Conservation (phyloP, 495 filamentous ascomycete genomes). For the Apodospora peruviana region DNA sequence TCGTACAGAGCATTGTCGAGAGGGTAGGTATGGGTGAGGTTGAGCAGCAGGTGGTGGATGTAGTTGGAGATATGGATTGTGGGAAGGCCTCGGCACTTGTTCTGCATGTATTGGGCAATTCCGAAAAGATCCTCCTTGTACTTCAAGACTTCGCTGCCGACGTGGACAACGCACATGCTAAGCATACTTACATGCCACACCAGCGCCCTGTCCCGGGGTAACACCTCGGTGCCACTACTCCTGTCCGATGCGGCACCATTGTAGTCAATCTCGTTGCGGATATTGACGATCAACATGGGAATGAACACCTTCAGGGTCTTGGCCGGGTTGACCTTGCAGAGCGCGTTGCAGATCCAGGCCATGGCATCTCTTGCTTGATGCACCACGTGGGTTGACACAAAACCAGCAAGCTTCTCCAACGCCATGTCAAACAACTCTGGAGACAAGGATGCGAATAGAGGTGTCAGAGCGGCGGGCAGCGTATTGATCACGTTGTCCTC, state of each 20-base stretch:
- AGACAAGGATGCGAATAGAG: constrained; percentile 84
- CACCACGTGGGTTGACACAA: constrained; percentile 92
- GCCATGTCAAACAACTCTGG: constrained; percentile 90
- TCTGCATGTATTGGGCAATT: constrained; percentile 91
- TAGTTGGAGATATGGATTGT: constrained; percentile 96
- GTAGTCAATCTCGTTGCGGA: constrained; percentile 93
- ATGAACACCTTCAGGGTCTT: constrained; percentile 87
- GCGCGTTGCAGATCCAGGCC: constrained; percentile 94
- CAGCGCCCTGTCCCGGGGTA: constrained; percentile 85
- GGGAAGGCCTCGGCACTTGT: constrained; percentile 86
- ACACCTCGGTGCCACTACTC: constrained; percentile 86
- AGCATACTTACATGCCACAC: constrained; percentile 98
- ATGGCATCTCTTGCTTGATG: constrained; percentile 97
- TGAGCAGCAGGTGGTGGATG: constrained; percentile 97
- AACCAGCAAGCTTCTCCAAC: constrained; percentile 83
- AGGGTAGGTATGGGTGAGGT: constrained; percentile 88
- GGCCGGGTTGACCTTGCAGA: constrained; percentile 90
- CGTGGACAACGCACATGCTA: constrained; percentile 97
- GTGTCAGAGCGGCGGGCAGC: constrained; percentile 84
- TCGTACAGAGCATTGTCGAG: constrained; percentile 84
- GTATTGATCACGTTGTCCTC: constrained; percentile 98
- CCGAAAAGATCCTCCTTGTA: constrained; percentile 85
- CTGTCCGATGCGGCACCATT: constrained; percentile 94
- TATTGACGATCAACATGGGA: constrained; percentile 82
- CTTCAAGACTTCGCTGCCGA: constrained; percentile 79